Conservation (phyloP, 108 stramenopile species). For the Licmophora abbreviata region DNA sequence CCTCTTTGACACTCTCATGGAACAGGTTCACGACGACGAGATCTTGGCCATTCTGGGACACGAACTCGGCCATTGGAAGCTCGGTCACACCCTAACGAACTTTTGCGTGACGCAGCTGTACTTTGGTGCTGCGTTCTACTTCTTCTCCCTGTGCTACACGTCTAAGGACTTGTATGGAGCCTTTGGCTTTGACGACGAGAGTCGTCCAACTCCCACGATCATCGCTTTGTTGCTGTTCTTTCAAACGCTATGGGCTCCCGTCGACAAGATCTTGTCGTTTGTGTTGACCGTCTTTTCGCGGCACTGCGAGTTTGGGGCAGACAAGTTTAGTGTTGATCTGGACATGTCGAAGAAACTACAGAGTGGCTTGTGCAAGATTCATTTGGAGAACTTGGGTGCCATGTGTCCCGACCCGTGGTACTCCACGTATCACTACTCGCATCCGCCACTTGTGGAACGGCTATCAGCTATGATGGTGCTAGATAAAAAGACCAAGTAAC, state of each 20-base stretch:
- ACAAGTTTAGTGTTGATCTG: constrained; percentile 86
- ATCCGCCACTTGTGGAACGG: constrained; percentile 95
- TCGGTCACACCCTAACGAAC: constrained; percentile 92
- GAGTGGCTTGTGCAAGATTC: constrained; percentile 92
- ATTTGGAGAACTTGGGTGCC: constrained; percentile 90
- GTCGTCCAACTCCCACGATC: constrained; percentile 67
- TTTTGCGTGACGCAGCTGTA: constrained; percentile 90
- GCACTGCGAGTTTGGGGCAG: constrained; percentile 89
- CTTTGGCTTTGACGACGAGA: constrained; percentile 88
- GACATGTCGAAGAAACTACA: constrained; percentile 75
- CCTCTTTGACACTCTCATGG: constrained; percentile 95
- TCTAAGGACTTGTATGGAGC: constrained; percentile 71
- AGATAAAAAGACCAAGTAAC: constrained; percentile 47
- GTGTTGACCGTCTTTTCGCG: constrained; percentile 84
- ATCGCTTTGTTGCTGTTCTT: constrained; percentile 92
- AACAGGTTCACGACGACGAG: constrained; percentile 49
- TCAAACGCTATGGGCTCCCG: constrained; percentile 90
- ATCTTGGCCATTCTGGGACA: constrained; percentile 71
- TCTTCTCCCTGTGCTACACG: constrained; percentile 78
- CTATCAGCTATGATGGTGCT: constrained; percentile 89
- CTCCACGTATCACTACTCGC: constrained; percentile 90
- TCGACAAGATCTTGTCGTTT: constrained; percentile 90
- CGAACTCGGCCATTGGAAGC: constrained; percentile 97
- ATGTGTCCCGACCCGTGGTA: constrained; percentile 91
- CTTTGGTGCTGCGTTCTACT: constrained; percentile 84